These are phyloP conservation scores for Alnus rubra DNA, from an alignment of 306 rosid species.

Conservation along the genomic window DNA sequence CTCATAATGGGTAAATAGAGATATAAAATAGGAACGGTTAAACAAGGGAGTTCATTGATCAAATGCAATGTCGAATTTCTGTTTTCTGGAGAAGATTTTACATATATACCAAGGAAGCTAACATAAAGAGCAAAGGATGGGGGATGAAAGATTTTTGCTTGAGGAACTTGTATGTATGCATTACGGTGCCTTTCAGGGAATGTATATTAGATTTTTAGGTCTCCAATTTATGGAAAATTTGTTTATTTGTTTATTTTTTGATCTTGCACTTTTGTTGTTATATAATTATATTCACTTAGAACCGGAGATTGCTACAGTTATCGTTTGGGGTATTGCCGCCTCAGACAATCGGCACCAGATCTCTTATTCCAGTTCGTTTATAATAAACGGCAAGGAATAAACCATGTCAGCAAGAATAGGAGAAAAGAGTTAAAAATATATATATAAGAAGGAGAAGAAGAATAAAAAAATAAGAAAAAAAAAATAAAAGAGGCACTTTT, in stretches of 20 bases:
- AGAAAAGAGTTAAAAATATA: too few relatives aligned
- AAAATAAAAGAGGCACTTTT: too few relatives aligned
- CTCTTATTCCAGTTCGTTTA: background rate
- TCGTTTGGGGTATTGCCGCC: background rate
- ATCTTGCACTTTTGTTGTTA: background rate
- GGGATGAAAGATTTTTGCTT: background rate
- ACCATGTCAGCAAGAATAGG: too few relatives aligned
- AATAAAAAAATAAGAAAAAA: too few relatives aligned
- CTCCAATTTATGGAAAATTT: background rate
- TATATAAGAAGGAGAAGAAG: too few relatives aligned
- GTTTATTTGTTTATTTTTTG: background rate
- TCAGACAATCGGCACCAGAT: background rate
- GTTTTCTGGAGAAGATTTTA: background rate
- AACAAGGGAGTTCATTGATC: background rate
- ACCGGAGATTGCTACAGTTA: background rate
- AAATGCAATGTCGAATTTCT: background rate
- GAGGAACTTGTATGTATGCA: background rate
- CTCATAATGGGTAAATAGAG: constrained; percentile 33
- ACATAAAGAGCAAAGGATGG: background rate
- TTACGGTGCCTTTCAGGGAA: background rate
- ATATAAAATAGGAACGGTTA: background rate
- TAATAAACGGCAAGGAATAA: too few relatives aligned
- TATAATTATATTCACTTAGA: background rate
- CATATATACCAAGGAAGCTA: background rate
- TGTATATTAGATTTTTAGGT: background rate